These are phyloP conservation scores for Bisporella sp. DNA, from an alignment of 2,329 filamentous ascomycete species.

Conservation along the genomic window DNA sequence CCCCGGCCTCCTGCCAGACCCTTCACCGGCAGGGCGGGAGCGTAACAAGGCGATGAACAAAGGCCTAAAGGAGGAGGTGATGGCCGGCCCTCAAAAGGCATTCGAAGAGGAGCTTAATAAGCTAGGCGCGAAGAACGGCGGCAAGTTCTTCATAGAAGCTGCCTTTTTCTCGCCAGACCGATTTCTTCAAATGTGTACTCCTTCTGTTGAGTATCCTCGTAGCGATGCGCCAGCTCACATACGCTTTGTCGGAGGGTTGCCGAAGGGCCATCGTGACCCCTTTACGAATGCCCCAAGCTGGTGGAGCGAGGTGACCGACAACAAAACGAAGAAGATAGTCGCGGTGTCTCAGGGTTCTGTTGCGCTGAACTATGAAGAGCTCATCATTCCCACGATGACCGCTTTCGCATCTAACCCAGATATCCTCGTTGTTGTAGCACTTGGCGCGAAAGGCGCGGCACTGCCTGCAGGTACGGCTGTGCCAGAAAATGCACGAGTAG, in stretches of 20 bases:
- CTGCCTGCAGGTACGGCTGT: conserved; percentile 23
- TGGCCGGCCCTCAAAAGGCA: background rate
- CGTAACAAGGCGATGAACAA: conserved; percentile 26
- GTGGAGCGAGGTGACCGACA: conserved; percentile 30
- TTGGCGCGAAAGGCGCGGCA: conserved; percentile 17
- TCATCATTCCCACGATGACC: conserved; percentile 30
- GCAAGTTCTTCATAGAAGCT: conserved; percentile 17
- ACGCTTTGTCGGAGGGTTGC: conserved; percentile 36
- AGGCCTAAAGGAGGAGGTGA: conserved; percentile 15
- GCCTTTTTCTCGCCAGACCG: conserved; percentile 15
- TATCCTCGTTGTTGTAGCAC: conserved; percentile 27
- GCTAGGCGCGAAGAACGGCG: conserved; percentile 18
- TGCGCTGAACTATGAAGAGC: conserved; percentile 20
- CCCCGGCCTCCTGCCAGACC: conserved; percentile 31
- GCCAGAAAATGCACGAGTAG: conserved; percentile 25
- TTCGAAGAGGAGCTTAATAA: conserved; percentile 12
- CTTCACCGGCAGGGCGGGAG: conserved; percentile 28
- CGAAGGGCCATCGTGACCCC: conserved; percentile 22
- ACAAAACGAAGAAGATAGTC: conserved; percentile 30
- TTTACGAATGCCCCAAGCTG: conserved; percentile 33
- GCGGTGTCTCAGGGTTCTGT: conserved; percentile 31
- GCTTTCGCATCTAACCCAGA: conserved; percentile 26
- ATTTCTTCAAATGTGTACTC: conserved; percentile 28
- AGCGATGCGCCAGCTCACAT: conserved; percentile 31
- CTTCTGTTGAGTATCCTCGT: conserved; percentile 28